These are phyloP conservation scores for Blastobotrys illinoisensis DNA, from an alignment of 1,139 yeast species.

Conservation along the genomic window DNA sequence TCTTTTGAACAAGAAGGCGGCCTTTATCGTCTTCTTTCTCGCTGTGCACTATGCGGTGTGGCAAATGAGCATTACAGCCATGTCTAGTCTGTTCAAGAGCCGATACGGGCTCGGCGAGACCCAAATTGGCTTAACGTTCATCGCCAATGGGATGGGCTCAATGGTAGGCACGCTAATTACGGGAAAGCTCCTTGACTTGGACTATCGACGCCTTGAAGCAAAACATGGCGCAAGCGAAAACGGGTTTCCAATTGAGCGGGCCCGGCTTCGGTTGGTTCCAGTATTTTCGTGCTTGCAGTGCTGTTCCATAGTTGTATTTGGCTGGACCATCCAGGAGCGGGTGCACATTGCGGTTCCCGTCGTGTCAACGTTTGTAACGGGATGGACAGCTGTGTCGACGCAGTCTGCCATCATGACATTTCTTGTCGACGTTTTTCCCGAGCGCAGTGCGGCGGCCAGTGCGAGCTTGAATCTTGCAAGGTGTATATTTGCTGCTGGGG, in stretches of 20 bases:
- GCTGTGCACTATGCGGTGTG: conserved; percentile 9
- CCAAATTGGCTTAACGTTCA: conserved; percentile 53
- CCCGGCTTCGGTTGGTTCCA: conserved; percentile 36
- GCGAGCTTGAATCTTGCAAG: conserved; percentile 53
- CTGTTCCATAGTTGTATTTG: conserved; percentile 46
- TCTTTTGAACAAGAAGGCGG: conserved; percentile 7
- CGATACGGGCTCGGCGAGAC: conserved; percentile 24
- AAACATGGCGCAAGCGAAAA: conserved; percentile 37
- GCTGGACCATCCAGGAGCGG: conserved; percentile 55
- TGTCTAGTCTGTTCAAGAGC: conserved; percentile 6
- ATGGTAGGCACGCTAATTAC: conserved; percentile 26
- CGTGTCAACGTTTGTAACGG: conserved; percentile 44
- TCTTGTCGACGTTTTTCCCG: conserved; percentile 56
- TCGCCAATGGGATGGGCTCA: conserved; percentile 34
- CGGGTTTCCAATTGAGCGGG: conserved; percentile 41
- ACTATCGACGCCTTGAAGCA: conserved; percentile 17
- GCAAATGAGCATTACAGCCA: conserved; percentile 10
- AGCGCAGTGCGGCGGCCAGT: conserved; percentile 51
- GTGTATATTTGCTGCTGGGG: conserved; percentile 53
- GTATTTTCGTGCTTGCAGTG: conserved; percentile 30
- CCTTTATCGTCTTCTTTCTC: conserved; percentile 4
- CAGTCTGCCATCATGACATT: conserved; percentile 41
- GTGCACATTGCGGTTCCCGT: conserved; percentile 49
- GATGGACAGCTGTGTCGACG: conserved; percentile 45
- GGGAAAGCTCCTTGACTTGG: conserved; percentile 28